Evolutionary conservation across 2,329 filamentous ascomycete genomes (phyloP), one percentile per base, ranked within the genome.

Genomic region (Sporothrix brunneoviolacea): DNA sequence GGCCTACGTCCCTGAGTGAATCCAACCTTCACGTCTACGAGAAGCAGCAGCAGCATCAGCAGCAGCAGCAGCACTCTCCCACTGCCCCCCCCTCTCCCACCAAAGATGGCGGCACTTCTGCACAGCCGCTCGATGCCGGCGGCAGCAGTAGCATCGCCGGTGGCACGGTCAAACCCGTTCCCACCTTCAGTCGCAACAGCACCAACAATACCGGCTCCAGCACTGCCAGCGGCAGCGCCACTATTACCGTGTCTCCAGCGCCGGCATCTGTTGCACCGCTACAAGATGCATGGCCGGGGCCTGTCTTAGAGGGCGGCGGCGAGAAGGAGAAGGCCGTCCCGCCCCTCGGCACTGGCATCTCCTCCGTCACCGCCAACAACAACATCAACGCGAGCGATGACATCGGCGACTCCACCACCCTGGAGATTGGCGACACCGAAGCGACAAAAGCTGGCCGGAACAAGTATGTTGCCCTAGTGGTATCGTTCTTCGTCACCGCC

Each of bases 221-320:
- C 22, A 32, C 33, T 27, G 27, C 32, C 44, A 24, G 28, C 54
- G 51, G 38, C 9, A 43, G 39, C 21, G 15, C 37, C 51, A n/a
- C 45, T 43, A 19, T 41, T 44, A 22, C 48, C 48, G 40, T 46
- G 51, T 43, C 50, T 35, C 19, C 52, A 42, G 39, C 54, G 35
- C 19, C 54, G 42, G 61, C 69, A 67, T 63, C 69, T 68, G 60
- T 63, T 64, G 56, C 69, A 73, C 67, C 68, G 68, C 59, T 71
- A 68, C 65, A 79, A 68, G 65, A 65, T 74, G 69, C 76, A 72
- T 65, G 71, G 69, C 61, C 70, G 76, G 71, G 79, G 78, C 32
- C 74, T 81, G 61, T 80, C 76, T 48, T 82, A 79, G 47, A 38
- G 38, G 47, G 44, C 24, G 47, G 36, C 28, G 59, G 57, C 28